Evolutionary conservation across 2,329 filamentous ascomycete species (phyloP), one percentile per base, ranked within the genome.

Genomic region (Trichoderma cornu-damae): DNA sequence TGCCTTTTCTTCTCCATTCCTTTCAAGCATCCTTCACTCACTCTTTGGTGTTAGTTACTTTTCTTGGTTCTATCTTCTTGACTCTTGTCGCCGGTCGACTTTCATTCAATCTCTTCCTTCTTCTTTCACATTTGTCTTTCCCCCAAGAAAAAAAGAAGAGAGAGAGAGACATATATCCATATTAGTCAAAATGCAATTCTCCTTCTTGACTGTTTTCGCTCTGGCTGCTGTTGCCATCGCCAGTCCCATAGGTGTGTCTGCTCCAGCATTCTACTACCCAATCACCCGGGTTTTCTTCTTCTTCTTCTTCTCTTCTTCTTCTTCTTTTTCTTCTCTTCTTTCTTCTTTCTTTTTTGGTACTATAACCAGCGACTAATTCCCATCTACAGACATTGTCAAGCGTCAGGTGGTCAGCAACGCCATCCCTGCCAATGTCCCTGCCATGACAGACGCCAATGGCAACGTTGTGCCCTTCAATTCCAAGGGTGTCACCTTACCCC

Each of bases 151-250:
- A 2, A 16, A 53, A 53, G n/a, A 16, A 40, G n/a, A 53, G 38
- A 38, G 38, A 54, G 22, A n/a, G n/a, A n/a, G n/a, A n/a, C 22
- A 54, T 30, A 54, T 63, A 60, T 65, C 57, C 47, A 53, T 52
- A 30, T 51, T 66, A 64, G 67, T 71, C 75, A 81, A 74, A 59
- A 83, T 83, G 80, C 77, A 81, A 74, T 77, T 77, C 75, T 74
- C 76, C 59, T 60, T 76, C 61, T 61, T 77, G 64, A 71, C 75
- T 65, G 58, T 81, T 61, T 69, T 79, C 63, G 70, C 78, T 61
- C 68, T 83, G 61, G 71, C 73, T 68, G 70, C 76, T 57, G 70
- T 75, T 65, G 77, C 73, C 64, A 67, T 77, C 64, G 79, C 77
- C 57, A 70, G 65, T 50, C 67, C 71, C 51, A 47, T 62, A 43